Conservation (phyloP, 2,329 filamentous ascomycete genomes). For the Aspergillus candidus region DNA sequence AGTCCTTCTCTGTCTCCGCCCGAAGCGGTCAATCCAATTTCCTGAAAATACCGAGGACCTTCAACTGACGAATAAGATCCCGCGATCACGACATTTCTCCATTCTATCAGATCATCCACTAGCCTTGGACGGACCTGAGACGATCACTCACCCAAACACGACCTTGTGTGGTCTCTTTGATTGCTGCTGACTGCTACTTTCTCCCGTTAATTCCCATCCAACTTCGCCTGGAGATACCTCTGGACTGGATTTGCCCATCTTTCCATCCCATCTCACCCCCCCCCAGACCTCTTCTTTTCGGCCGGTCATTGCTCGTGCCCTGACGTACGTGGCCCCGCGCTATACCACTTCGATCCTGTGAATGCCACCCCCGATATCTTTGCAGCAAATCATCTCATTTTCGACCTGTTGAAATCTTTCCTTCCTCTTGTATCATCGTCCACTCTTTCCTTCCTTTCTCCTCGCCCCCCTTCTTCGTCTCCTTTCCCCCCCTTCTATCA, state of each 20-base stretch:
- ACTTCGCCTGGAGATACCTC: conserved; percentile 7
- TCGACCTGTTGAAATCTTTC: conserved; percentile 10
- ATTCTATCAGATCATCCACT: conserved; percentile 38
- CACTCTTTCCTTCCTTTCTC: conserved; percentile 7
- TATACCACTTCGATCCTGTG: conserved; percentile 18
- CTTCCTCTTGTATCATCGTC: conserved; percentile 8
- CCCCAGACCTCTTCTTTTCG: conserved; percentile 5
- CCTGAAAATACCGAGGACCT: conserved; percentile 5
- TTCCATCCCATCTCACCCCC: conserved; percentile 8
- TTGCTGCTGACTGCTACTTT: conserved; percentile 1
- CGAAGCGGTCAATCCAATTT: conserved; percentile 17
- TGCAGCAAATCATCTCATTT: conserved; percentile 14
- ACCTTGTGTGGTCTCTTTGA: conserved; percentile 5
- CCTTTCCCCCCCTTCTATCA: conserved; percentile 6
- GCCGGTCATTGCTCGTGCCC: conserved; percentile 9
- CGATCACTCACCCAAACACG: conserved; percentile 13
- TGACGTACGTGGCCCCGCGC: conserved; percentile 22
- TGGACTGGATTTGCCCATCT: conserved; percentile 4
- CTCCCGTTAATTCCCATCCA: conserved; percentile 6
- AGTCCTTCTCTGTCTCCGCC: neutral
- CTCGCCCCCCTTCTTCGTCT: neutral
- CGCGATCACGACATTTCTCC: conserved; percentile 41
- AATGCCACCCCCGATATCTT: conserved; percentile 15
- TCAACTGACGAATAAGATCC: conserved; percentile 23
- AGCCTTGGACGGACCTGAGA: conserved; percentile 20